Conservation (phyloP, 2,329 filamentous ascomycete species). For the Colletotrichum coccodes region DNA sequence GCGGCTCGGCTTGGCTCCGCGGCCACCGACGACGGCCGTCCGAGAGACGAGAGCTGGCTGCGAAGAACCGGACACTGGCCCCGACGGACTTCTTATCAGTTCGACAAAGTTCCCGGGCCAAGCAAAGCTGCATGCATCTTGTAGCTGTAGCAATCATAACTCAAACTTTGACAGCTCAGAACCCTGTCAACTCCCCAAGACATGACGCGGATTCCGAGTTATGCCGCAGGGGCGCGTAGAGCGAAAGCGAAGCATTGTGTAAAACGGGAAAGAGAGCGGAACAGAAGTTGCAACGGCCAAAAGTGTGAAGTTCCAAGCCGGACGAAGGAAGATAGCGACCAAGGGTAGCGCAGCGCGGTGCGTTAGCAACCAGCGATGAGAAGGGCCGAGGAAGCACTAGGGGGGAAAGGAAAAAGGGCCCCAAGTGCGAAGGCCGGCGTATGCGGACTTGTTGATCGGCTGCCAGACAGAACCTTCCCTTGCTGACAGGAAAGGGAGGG, state of each 20-base stretch:
- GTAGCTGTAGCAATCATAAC: not conserved
- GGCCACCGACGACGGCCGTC: not conserved
- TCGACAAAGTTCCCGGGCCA: constrained; percentile 9
- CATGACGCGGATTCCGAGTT: constrained; percentile 12
- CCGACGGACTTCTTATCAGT: constrained; percentile 2
- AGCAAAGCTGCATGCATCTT: not conserved
- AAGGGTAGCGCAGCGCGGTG: not conserved
- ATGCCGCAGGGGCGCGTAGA: not conserved
- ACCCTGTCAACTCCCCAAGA: constrained; percentile 13
- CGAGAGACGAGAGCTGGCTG: not conserved
- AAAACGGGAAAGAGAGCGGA: not conserved
- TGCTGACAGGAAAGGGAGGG: not conserved
- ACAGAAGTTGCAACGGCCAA: not conserved
- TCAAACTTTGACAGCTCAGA: constrained; percentile 14
- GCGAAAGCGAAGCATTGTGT: not conserved
- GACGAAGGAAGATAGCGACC: not conserved
- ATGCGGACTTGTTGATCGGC: constrained; percentile 24
- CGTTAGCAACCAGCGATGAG: not conserved
- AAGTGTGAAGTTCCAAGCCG: not conserved
- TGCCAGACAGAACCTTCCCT: constrained; percentile 6
- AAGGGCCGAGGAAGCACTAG: constrained; percentile 6
- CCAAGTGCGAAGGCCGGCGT: constrained; percentile 16
- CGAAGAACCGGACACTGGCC: not conserved
- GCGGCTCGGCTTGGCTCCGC: not conserved
- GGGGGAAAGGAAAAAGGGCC: not conserved